Evolutionary conservation across 352 stramenopile species (phyloP), one percentile per base, ranked within the genome.

Genomic region (Blastocystis sp.): DNA sequence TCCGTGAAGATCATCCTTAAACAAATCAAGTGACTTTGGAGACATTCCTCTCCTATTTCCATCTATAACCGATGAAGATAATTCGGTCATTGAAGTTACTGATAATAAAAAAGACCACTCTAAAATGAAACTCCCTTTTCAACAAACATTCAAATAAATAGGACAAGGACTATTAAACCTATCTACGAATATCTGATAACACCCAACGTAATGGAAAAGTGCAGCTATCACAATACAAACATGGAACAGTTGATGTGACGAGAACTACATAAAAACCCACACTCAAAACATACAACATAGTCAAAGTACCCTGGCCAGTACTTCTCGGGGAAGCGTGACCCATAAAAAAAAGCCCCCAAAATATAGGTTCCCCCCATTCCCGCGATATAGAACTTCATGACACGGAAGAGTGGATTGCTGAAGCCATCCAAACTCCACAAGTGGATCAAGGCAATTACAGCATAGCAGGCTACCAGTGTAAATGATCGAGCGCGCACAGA

Each of bases 141-240:
- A 85, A 66, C 73, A 85, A 85, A 66, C 47, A 85, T 24, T 11
- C 9, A 20, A 85, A 45, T 66, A 37, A 69, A 45, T 53, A 16
- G 50, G 18, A 89, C 78, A 89, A 18, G 78, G 78, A 73, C 16
- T 79, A 26, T 78, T 89, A 37, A 89, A 55, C 50, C 78, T 50
- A 65, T 89, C 47, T 6, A 79, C 45, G 53, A 76, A 89, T 18
- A 79, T 18, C 78, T 89, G 54, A n/a, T 79, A 89, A 20, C 37
- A 89, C 26, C 78, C 78, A 16, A 89, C 53, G 47, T 55, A 89
- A 76, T 89, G 78, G 78, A 89, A 89, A 9, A 89, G 45, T 20
- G 78, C 78, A 16, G 78, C 78, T 26, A 89, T 62, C n/a, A 89
- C 78, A 43, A 89, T 89, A 50, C 78, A 89, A 11, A 89, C 66